Evolutionary conservation across 345 rosid species (phyloP).

Genomic region (Gossypium mustelinum): DNA sequence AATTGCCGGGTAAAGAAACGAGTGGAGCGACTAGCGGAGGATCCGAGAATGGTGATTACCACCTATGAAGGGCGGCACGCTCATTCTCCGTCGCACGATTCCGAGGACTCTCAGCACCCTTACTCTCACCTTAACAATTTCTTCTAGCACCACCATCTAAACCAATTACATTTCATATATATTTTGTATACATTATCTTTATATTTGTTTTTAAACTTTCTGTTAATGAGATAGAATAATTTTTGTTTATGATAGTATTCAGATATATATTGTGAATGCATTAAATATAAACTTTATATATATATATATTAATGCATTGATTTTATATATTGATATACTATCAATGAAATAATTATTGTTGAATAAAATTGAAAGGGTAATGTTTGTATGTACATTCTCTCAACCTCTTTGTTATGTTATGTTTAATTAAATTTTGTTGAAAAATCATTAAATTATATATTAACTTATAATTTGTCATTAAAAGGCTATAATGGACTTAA

Average conservation of each 20-base stretch:
- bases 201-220: background rate
- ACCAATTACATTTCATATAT: background rate
- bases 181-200: background rate
- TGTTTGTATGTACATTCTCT: no score
- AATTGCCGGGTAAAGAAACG: constrained; percentile 91
- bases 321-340: no score
- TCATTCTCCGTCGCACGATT: constrained; percentile 78
- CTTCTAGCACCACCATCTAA: constrained; percentile 2
- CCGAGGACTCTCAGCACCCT: background rate
- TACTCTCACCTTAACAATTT: constrained; percentile 11
- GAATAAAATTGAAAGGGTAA: no score
- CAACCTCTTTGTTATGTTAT: no score
- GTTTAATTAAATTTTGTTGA: no score
- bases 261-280: no score
- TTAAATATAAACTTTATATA: no score
- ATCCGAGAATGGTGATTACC: constrained; percentile 97
- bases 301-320: no score
- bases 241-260: background rate
- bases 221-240: background rate
- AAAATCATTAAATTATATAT: no score
- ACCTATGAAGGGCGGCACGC: constrained; percentile 93
- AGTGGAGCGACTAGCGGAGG: constrained; percentile 96
- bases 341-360: no score
- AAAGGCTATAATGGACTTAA: no score
- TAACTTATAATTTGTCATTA: no score